Percentiles rank a stretch among this genome's conserved stretches.
phyloP scores from a whole-genome alignment of 148 eudicot genomes.

The Suaeda aralocaspica region DNA sequence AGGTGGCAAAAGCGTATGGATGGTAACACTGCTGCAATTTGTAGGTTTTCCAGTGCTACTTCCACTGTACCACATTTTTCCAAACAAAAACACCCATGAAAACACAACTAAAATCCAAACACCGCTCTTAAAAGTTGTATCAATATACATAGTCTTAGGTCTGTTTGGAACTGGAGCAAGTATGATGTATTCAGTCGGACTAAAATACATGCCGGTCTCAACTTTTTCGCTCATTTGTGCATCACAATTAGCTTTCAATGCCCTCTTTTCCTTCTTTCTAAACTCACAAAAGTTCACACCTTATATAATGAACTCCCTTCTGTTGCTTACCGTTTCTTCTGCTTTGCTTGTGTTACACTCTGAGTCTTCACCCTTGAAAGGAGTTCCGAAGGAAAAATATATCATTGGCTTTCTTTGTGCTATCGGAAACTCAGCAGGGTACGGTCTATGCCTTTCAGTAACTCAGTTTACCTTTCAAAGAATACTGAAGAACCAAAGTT shows the following conservation, averaged over 20 bases:
- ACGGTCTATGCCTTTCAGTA: conserved; percentile 14
- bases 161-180: conserved; percentile 12
- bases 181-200: conserved; percentile 26
- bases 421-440: conserved; percentile 34
- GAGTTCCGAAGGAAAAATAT: conserved; percentile 16
- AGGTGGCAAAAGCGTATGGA: conserved; percentile 51
- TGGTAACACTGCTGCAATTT: conserved; percentile 30
- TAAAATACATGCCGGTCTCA: conserved; percentile 32
- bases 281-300: conserved; percentile 46
- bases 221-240: conserved; percentile 44
- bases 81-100: background rate
- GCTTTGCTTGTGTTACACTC: conserved; percentile 36
- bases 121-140: conserved; percentile 10
- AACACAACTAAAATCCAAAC: background rate
- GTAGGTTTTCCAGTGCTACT: conserved; percentile 44
- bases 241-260: conserved; percentile 45
- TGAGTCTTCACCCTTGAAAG: conserved; percentile 13
- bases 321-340: conserved; percentile 45
- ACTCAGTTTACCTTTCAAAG: conserved; percentile 17
- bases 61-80: conserved; percentile 26
- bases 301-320: conserved; percentile 35
- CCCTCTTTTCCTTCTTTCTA: conserved; percentile 37
- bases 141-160: background rate
- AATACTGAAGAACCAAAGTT: conserved; percentile 27
- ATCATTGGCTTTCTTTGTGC: conserved; percentile 35